Conservation (phyloP, 352 stramenopile genomes). For the Globisporangium paddicum region DNA sequence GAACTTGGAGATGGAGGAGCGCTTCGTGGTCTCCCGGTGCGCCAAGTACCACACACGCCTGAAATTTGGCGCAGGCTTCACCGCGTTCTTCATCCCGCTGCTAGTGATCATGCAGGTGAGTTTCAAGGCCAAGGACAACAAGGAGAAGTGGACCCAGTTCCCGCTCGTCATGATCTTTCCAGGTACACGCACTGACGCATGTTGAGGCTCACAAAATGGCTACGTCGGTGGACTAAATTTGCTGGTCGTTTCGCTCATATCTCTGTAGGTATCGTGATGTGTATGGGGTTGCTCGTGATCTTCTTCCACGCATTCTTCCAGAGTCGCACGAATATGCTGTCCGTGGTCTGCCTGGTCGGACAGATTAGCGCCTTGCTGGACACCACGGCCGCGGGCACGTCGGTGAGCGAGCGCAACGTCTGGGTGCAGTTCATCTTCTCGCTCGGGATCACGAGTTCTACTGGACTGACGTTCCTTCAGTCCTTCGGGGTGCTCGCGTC, state of each 20-base stretch:
- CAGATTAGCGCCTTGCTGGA: constrained; percentile 73
- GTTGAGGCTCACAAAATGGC: too few relatives aligned
- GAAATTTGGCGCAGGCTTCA: constrained; percentile 70
- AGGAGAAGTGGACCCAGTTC: constrained; percentile 60
- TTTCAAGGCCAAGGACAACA: constrained; percentile 67
- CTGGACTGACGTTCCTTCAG: constrained; percentile 69
- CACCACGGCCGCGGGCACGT: constrained; percentile 65
- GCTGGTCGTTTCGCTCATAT: not conserved
- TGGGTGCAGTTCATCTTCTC: constrained; percentile 88
- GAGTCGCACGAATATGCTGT: constrained; percentile 36
- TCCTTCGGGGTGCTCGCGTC: constrained; percentile 42
- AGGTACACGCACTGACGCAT: too few relatives aligned
- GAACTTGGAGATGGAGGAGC: constrained; percentile 62
- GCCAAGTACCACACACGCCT: constrained; percentile 73
- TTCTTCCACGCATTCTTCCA: constrained; percentile 64
- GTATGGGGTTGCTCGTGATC: constrained; percentile 67
- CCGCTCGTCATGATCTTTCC: constrained; percentile 81
- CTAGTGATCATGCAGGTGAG: constrained; percentile 85
- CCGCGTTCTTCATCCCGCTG: constrained; percentile 78
- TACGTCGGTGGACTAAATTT: too few relatives aligned
- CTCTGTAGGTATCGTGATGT: constrained; percentile 51
- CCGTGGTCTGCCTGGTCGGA: constrained; percentile 61
- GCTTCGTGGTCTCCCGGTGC: constrained; percentile 39
- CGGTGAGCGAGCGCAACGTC: constrained; percentile 77
- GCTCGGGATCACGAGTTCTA: constrained; percentile 77